Percentiles rank a stretch among this genome's conserved stretches.
Evolutionary conservation across 345 rosid species (phyloP).

Genomic region (Zanthoxylum bungeanum): DNA sequence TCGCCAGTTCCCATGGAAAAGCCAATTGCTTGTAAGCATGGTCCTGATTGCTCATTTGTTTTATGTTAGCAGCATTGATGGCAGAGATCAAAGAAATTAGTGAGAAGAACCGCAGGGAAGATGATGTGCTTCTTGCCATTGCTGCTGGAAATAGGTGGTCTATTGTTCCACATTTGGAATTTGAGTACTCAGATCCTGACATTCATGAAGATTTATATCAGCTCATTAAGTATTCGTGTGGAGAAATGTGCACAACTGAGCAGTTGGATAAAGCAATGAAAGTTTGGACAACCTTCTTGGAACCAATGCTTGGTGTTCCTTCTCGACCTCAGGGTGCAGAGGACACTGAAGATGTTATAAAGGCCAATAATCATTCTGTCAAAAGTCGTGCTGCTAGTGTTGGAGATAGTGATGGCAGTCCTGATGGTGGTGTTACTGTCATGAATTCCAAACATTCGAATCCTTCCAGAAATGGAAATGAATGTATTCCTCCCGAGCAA

Average conservation of each 20-base stretch:
- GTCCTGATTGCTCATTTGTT: slow-evolving; percentile 15
- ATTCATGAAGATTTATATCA: slow-evolving; percentile 92
- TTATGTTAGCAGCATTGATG: slow-evolving; percentile 63
- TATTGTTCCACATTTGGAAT: slow-evolving; percentile 64
- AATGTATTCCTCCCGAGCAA: slow-evolving; percentile 48
- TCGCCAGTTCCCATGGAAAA: neutral
- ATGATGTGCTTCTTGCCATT: slow-evolving; percentile 75
- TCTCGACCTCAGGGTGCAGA: slow-evolving; percentile 82
- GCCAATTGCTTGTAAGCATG: neutral
- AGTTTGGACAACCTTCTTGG: slow-evolving; percentile 93
- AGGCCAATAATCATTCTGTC: slow-evolving; percentile 47
- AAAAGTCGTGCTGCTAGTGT: slow-evolving; percentile 40
- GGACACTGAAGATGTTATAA: slow-evolving; percentile 75
- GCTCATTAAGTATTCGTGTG: slow-evolving; percentile 90
- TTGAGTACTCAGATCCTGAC: slow-evolving; percentile 73
- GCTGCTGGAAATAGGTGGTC: slow-evolving; percentile 80
- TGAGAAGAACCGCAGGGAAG: slow-evolving; percentile 76
- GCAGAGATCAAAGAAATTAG: slow-evolving; percentile 89
- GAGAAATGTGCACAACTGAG: slow-evolving; percentile 86
- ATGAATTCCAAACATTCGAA: slow-evolving; percentile 45
- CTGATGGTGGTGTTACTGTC: slow-evolving; percentile 37
- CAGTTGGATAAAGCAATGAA: slow-evolving; percentile 86
- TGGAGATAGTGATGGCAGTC: slow-evolving; percentile 64
- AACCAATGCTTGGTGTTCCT: slow-evolving; percentile 79
- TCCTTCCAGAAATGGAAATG: slow-evolving; percentile 54